Evolutionary conservation across 2,329 filamentous ascomycete species (phyloP), one percentile per base, ranked within the genome.

Genomic region (Aspergillus pseudoterreus): DNA sequence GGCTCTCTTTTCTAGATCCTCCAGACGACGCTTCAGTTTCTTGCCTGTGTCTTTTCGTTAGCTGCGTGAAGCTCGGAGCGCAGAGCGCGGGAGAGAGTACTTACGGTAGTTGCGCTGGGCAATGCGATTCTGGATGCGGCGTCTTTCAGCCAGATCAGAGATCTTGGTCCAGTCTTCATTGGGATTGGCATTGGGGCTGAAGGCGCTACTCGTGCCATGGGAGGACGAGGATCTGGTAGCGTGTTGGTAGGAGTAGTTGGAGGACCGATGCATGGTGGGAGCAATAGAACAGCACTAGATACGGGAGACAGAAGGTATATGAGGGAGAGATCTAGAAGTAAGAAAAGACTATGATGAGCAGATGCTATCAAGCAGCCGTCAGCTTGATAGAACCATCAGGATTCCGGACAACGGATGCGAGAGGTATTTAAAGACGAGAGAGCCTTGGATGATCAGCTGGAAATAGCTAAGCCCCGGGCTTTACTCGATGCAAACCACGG

Each of bases 81-180:
- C 22, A 22, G 22, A 22, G 22, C 22, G 22, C 22, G 22, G 22
- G 22, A 41, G 15, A 24, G 22, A 41, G 15, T 22, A 81, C 85
- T 70, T 79, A 95, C 91, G 91, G 78, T 96, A 96, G 78, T 96
- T 96, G 66, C 92, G 87, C 76, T 97, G 92, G 61, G 92, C 92
- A 80, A 97, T 96, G 63, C 92, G 86, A 77, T 97, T 97, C 76
- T 97, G 92, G 77, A 96, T 96, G 69, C 92, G 84, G 65, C 92
- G 82, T 67, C 94, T 86, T 76, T 97, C 92, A 47, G 92, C 92
- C 54, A 97, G 85, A 73, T 97, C 92, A 52, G 92, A 95, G 71
- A 97, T 96, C 83, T 96, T 95, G 69, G 92, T 96, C 92, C 92
- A 97, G 77, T 97, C 92, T 76, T 97, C 92, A 68, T 96, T 92